Evolutionary conservation across 1,284 basidiomycete genomes (phyloP).

Genomic region (Pseudozyma hubeiensis): DNA sequence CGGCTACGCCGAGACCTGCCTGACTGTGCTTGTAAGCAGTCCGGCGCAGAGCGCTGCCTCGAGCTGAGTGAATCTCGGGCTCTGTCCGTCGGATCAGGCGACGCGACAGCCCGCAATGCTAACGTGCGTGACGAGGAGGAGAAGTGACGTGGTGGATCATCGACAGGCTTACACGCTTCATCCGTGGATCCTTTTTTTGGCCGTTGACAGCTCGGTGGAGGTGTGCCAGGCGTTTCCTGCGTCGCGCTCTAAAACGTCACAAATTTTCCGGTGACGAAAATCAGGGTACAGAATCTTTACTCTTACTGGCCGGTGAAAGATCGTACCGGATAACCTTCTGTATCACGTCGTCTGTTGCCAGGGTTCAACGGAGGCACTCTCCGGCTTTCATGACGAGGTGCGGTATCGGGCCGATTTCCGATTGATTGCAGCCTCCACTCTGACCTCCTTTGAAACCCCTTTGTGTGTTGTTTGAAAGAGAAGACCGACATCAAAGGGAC

Average conservation of each 20-base stretch:
- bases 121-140: too few species aligned
- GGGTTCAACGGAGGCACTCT: background rate
- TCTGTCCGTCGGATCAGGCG: background rate
- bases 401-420: background rate
- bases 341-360: too few species aligned
- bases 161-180: background rate
- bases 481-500: slow-evolving; percentile 17
- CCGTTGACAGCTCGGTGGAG: slow-evolving; percentile 15
- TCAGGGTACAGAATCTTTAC: too few species aligned
- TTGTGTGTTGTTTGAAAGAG: slow-evolving; percentile 8
- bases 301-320: too few species aligned
- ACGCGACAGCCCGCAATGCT: background rate
- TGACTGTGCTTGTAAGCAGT: background rate
- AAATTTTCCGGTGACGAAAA: too few species aligned
- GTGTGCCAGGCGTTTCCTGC: background rate
- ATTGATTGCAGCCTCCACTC: background rate
- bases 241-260: too few species aligned
- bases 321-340: too few species aligned
- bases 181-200: too few species aligned
- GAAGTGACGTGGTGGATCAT: too few species aligned
- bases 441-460: slow-evolving; percentile 6
- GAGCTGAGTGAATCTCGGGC: background rate
- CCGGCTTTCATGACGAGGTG: background rate
- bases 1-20: background rate
- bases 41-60: slow-evolving; percentile 4